Percentiles rank a stretch among this genome's conserved stretches.
These are phyloP conservation scores for Bipolaris bicolor DNA, from an alignment of 2,329 filamentous ascomycete species.

Conservation along the genomic window DNA sequence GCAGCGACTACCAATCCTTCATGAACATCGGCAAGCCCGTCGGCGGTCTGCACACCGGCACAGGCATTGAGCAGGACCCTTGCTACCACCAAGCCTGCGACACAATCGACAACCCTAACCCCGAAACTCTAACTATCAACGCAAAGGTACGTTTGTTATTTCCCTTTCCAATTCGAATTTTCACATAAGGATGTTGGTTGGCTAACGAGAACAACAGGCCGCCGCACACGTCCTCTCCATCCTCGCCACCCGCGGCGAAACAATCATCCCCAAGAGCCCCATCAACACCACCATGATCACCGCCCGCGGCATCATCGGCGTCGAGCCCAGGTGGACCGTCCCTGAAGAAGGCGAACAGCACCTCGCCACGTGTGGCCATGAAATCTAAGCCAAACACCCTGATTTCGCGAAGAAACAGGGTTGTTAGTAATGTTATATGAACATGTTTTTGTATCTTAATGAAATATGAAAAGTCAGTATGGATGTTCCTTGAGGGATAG, in stretches of 20 bases:
- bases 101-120: slow-evolving; percentile 48
- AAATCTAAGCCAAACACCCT: slow-evolving; percentile 23
- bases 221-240: slow-evolving; percentile 46
- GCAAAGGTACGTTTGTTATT: slow-evolving; percentile 39
- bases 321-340: slow-evolving; percentile 41
- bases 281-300: slow-evolving; percentile 41
- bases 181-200: no score
- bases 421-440: neutral
- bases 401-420: neutral
- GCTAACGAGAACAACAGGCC: slow-evolving; percentile 33
- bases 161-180: no score
- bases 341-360: slow-evolving; percentile 39
- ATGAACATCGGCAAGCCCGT: slow-evolving; percentile 50
- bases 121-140: slow-evolving; percentile 46
- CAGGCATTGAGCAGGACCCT: slow-evolving; percentile 48
- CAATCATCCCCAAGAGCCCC: slow-evolving; percentile 46
- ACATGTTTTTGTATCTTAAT: neutral
- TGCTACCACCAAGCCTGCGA: slow-evolving; percentile 52
- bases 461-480: neutral
- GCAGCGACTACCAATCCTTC: slow-evolving; percentile 50
- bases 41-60: slow-evolving; percentile 51
- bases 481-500: no score
- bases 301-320: slow-evolving; percentile 33
- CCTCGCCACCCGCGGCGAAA: slow-evolving; percentile 38
- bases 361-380: slow-evolving; percentile 39